Evolutionary conservation across 177 flowering plant species (phyloP), one percentile per base, ranked within the genome.

Genomic region (Vitis hybrid): DNA sequence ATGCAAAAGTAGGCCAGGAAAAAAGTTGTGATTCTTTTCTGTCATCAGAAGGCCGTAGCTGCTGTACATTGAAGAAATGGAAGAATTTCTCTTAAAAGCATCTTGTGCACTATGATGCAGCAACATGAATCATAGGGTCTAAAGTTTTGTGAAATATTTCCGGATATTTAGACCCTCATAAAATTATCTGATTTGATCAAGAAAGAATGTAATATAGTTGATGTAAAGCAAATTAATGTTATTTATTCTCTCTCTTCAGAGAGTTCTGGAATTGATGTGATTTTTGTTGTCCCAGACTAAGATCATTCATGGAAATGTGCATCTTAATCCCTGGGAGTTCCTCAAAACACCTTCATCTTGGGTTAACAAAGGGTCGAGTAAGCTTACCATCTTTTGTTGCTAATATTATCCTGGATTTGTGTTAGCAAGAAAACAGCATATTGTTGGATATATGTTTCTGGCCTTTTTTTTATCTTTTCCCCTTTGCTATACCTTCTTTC

Each of bases 281-380:
- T 11, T 19, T 21, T 73, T 72, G 48, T 72, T 70, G 51, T 84
- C 32, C 60, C 88, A 96, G 99, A 74, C 89, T 96, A 34, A 83
- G 98, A 74, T 85, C 99, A 9, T 84, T 89, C 58, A 95, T 95
- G 99, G 99, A 95, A 77, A 78, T 95, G 78, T 96, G 99, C 77
- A 93, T 96, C 68, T 80, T 96, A 78, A 76, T 86, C 40, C 90
- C 95, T 62, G 97, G 98, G 56, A 79, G 75, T 81, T 80, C 92
- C 62, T 75, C 83, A 67, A 90, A 73, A 72, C 84, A 80, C 74
- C 83, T 74, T 64, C 81, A 56, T 1, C 34, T 18, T 62, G 67
- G 83, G 71, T 70, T 70, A 57, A 62, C 72, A 56, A 75, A 70
- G 52, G 60, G 80, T 56, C 77, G 64, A 66, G 99, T 93, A 68